phyloP scores from a whole-genome alignment of 2,329 filamentous ascomycete species.

The Pezicula carpinea region DNA sequence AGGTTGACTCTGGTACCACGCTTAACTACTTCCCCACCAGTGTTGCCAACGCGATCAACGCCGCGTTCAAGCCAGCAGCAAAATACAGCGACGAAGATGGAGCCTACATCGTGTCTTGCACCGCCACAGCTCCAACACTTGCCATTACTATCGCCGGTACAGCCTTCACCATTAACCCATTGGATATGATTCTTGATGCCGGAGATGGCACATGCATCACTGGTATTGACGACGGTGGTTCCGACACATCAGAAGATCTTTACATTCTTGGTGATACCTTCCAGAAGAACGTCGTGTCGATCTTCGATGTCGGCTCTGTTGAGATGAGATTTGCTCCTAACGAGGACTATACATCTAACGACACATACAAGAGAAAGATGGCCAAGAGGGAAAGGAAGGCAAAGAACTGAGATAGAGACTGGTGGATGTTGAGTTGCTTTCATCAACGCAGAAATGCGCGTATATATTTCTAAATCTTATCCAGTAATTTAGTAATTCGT shows the following conservation, averaged over 20 bases:
- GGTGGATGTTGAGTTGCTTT: too few relatives aligned
- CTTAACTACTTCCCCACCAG: conserved; percentile 35
- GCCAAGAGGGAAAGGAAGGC: too few relatives aligned
- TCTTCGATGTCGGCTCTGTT: conserved; percentile 43
- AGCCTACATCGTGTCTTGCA: conserved; percentile 36
- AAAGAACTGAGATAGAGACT: too few relatives aligned
- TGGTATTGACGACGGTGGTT: conserved; percentile 27
- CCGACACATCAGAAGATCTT: conserved; percentile 26
- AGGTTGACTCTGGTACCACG: conserved; percentile 38
- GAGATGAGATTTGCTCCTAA: conserved; percentile 40
- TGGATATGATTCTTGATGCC: conserved; percentile 26
- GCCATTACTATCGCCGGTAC: conserved; percentile 34
- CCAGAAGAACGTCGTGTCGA: conserved; percentile 44
- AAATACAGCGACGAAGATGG: conserved; percentile 25
- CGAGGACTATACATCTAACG: conserved; percentile 16
- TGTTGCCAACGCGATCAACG: conserved; percentile 33
- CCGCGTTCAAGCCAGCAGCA: conserved; percentile 37
- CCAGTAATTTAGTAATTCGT: too few relatives aligned
- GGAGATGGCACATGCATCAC: conserved; percentile 27
- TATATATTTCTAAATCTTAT: too few relatives aligned
- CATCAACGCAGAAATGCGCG: too few relatives aligned
- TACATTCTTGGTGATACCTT: conserved; percentile 41
- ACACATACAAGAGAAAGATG: neutral
- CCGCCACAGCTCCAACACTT: conserved; percentile 34
- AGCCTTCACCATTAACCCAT: conserved; percentile 25